phyloP scores from a whole-genome alignment of 2,329 filamentous ascomycete genomes.

The Pseudogymnoascus sp. region DNA sequence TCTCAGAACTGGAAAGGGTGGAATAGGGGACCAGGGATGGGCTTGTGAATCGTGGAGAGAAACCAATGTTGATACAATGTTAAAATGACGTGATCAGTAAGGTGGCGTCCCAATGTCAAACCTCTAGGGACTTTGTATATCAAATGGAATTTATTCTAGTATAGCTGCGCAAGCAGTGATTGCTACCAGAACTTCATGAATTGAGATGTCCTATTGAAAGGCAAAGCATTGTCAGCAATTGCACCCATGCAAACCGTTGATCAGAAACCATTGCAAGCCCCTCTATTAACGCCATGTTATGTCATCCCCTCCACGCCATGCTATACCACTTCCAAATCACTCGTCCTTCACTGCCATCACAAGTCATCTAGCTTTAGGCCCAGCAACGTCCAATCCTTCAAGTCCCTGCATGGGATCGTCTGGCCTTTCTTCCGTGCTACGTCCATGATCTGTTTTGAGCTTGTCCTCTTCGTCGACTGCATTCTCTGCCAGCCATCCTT shows the following conservation, averaged over 20 bases:
- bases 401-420: slow-evolving; percentile 94
- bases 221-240: background rate
- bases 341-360: background rate
- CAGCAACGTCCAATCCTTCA: slow-evolving; percentile 87
- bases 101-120: slow-evolving; percentile 6
- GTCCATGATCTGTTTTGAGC: slow-evolving; percentile 47
- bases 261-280: slow-evolving; percentile 11
- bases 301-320: background rate
- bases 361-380: slow-evolving; percentile 66
- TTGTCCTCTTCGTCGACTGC: slow-evolving; percentile 75
- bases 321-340: slow-evolving; percentile 1
- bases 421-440: slow-evolving; percentile 44
- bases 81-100: slow-evolving; percentile 2
- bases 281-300: slow-evolving; percentile 3
- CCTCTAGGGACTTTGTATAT: slow-evolving; percentile 7
- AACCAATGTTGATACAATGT: slow-evolving; percentile 7
- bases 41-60: background rate
- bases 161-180: background rate
- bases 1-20: background rate
- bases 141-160: slow-evolving; percentile 7
- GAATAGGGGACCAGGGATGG: background rate
- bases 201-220: background rate
- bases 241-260: background rate
- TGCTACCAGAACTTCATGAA: slow-evolving; percentile 2
- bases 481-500: slow-evolving; percentile 86